A percentile compares a stretch with the other conserved stretches of the same genome.
These are phyloP conservation scores for Clavispora santaluciae DNA, from an alignment of 805 yeast genomes.

Conservation along the genomic window DNA sequence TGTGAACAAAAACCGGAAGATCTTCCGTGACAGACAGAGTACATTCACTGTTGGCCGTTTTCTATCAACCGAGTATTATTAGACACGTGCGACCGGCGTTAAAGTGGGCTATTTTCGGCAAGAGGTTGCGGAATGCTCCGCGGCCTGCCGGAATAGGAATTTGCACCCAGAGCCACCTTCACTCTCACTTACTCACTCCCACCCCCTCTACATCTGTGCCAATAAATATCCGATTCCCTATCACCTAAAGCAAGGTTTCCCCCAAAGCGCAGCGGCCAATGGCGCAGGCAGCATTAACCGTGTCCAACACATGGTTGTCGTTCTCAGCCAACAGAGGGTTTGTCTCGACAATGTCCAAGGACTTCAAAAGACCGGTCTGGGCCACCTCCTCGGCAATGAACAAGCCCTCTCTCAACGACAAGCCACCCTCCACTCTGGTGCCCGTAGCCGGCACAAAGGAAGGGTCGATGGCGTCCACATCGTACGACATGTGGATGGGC, in stretches of 20 bases:
- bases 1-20: not conserved
- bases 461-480: slow-evolving; percentile 96
- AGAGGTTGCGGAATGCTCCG: too few relatives aligned
- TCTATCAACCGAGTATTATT: not conserved
- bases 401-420: slow-evolving; percentile 90
- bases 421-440: slow-evolving; percentile 95
- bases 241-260: slow-evolving; percentile 67
- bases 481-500: slow-evolving; percentile 89
- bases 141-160: not conserved
- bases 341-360: slow-evolving; percentile 89
- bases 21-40: too few relatives aligned
- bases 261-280: slow-evolving; percentile 93
- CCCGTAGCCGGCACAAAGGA: slow-evolving; percentile 94
- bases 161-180: not conserved
- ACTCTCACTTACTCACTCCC: not conserved
- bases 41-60: not conserved
- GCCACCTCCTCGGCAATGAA: slow-evolving; percentile 90
- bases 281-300: slow-evolving; percentile 86
- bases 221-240: too few relatives aligned
- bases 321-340: slow-evolving; percentile 84
- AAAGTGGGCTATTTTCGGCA: too few relatives aligned
- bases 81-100: too few relatives aligned
- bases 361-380: slow-evolving; percentile 79
- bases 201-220: not conserved
- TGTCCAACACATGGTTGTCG: slow-evolving; percentile 72